These are phyloP conservation scores for Linnemannia exigua DNA, from an alignment of 192 early-diverging fungal genomes.

Conservation along the genomic window DNA sequence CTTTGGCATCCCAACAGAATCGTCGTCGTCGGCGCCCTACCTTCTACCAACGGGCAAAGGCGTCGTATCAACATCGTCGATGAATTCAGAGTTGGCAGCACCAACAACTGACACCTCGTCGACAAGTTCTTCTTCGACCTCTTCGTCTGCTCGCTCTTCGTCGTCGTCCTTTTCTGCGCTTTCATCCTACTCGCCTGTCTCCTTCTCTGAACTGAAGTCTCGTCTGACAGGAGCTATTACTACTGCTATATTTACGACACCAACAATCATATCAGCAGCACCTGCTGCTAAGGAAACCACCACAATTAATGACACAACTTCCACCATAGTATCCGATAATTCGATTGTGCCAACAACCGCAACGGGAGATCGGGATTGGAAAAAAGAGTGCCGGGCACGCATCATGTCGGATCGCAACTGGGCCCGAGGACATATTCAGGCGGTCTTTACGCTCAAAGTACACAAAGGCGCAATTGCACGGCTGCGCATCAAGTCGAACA, in stretches of 20 bases:
- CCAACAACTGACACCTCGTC: neutral
- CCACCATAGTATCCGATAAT: neutral
- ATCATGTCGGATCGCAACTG: slow-evolving; percentile 52
- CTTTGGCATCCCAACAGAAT: slow-evolving; percentile 26
- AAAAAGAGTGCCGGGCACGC: slow-evolving; percentile 43
- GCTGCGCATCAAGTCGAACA: slow-evolving; percentile 36
- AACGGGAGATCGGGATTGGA: slow-evolving; percentile 30
- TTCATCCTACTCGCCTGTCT: neutral
- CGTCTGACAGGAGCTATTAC: slow-evolving; percentile 4
- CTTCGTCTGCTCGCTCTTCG: neutral
- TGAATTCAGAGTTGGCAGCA: neutral
- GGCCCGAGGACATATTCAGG: slow-evolving; percentile 44
- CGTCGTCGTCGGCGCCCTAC: neutral
- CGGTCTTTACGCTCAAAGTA: slow-evolving; percentile 16
- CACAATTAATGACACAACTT: neutral
- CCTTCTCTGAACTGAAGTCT: neutral
- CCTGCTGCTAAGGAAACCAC: neutral
- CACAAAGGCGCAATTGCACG: slow-evolving; percentile 32
- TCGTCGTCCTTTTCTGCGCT: neutral
- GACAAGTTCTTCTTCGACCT: neutral
- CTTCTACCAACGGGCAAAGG: neutral
- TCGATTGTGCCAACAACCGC: neutral
- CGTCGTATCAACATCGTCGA: neutral
- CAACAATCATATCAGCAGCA: neutral
- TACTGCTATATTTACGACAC: neutral